Conservation (phyloP, 768 basidiomycete genomes). For the Mycena polygramma region DNA sequence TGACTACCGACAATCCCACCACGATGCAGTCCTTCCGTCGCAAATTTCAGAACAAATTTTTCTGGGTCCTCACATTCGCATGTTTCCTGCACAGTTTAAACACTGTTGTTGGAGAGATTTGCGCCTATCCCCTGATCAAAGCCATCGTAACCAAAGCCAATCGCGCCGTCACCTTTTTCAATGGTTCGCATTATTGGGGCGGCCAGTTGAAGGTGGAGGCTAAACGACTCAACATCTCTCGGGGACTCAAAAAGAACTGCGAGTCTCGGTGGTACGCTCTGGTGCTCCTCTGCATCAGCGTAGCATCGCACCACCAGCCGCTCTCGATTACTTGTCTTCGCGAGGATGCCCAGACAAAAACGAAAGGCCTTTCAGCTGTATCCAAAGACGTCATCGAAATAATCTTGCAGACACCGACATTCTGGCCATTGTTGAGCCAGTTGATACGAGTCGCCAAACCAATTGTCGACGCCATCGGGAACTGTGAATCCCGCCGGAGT, state of each 20-base stretch:
- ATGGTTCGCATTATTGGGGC: slow-evolving; percentile 47
- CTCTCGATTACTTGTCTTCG: slow-evolving; percentile 5
- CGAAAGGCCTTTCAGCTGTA: slow-evolving; percentile 38
- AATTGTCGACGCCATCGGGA: slow-evolving; percentile 50
- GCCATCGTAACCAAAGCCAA: slow-evolving; percentile 24
- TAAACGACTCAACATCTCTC: slow-evolving; percentile 27
- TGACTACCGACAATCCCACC: slow-evolving; percentile 49
- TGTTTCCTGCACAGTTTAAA: slow-evolving; percentile 44
- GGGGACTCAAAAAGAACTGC: slow-evolving; percentile 39
- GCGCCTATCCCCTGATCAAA: slow-evolving; percentile 37
- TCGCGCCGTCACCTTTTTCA: slow-evolving; percentile 18
- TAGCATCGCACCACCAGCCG: slow-evolving; percentile 23
- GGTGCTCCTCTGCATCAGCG: slow-evolving; percentile 39
- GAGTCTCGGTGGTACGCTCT: slow-evolving; percentile 44
- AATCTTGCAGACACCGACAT: slow-evolving; percentile 37
- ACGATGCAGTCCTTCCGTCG: slow-evolving; percentile 45
- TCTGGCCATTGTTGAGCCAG: slow-evolving; percentile 44
- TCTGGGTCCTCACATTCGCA: slow-evolving; percentile 44
- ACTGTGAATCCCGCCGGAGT: slow-evolving; percentile 45
- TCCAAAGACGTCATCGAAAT: slow-evolving; percentile 39
- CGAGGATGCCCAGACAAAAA: slow-evolving; percentile 24
- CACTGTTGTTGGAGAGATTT: slow-evolving; percentile 43
- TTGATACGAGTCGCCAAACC: slow-evolving; percentile 45
- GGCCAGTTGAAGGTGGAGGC: slow-evolving; percentile 43
- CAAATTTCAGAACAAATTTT: slow-evolving; percentile 38